Percentiles rank a stretch among this genome's conserved stretches.
Conservation (phyloP, 78 protist species). For the Capsaspora owczarzaki region DNA sequence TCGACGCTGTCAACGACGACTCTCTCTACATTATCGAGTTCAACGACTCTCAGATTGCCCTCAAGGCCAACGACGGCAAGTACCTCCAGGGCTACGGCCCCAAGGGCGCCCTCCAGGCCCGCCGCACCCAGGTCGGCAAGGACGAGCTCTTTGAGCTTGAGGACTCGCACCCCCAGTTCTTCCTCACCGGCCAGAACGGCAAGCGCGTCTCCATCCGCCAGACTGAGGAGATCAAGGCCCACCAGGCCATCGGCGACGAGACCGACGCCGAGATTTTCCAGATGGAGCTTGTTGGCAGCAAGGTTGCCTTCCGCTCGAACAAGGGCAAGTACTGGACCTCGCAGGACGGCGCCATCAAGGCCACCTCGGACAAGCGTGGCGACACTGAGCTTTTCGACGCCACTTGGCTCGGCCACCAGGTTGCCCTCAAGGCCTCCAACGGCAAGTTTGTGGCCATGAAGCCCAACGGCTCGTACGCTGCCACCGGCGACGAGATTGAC, state of each 20-base stretch:
- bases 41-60: background rate
- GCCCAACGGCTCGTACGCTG: constrained; percentile 1
- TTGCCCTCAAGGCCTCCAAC: background rate
- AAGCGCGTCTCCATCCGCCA: background rate
- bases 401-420: background rate
- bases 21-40: background rate
- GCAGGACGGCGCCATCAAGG: background rate
- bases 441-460: constrained; percentile 2
- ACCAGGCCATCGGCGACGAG: background rate
- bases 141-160: constrained; percentile 14
- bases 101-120: background rate
- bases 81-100: constrained; percentile 10
- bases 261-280: constrained; percentile 1
- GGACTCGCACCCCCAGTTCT: constrained; percentile 18
- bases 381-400: background rate
- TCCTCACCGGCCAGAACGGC: background rate
- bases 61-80: background rate
- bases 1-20: background rate
- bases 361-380: background rate
- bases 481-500: background rate
- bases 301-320: constrained; percentile 10
- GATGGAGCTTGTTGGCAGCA: background rate
- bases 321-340: background rate
- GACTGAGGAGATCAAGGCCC: background rate
- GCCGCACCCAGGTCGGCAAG: background rate